phyloP scores from a whole-genome alignment of 2,329 filamentous ascomycete genomes.

The Penicillium sp. region DNA sequence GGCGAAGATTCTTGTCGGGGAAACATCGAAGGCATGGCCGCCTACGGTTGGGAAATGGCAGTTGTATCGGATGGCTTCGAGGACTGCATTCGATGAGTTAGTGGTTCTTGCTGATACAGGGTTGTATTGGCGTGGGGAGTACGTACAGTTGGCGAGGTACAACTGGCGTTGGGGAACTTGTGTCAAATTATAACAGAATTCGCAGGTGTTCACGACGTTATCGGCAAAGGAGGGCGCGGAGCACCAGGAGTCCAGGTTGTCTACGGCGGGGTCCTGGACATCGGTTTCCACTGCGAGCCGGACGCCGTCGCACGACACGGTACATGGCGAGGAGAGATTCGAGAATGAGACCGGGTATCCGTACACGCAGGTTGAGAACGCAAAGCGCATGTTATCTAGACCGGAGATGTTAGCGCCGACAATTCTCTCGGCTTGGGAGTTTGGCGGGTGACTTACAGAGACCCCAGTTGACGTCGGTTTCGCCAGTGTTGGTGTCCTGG shows the following conservation, averaged over 20 bases:
- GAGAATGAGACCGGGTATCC: conserved; percentile 36
- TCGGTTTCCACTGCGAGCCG: conserved; percentile 32
- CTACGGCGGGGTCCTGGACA: conserved; percentile 27
- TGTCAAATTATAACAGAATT: conserved; percentile 45
- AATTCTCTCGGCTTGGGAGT: not conserved
- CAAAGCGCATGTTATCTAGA: conserved; percentile 47
- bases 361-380: conserved; percentile 46
- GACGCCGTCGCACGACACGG: conserved; percentile 43
- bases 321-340: conserved; percentile 45
- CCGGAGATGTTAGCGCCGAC: not conserved
- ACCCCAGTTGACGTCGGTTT: conserved; percentile 47
- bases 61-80: conserved; percentile 47
- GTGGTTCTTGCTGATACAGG: no score
- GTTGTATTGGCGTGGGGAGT: conserved; percentile 8
- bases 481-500: conserved; percentile 30
- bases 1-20: conserved; percentile 43
- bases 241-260: conserved; percentile 41
- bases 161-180: conserved; percentile 32
- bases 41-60: conserved; percentile 41
- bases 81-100: no score
- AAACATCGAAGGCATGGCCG: conserved; percentile 40
- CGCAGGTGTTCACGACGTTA: conserved; percentile 42
- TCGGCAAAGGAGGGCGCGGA: conserved; percentile 39
- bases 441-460: conserved; percentile 35
- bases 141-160: conserved; percentile 46